Percentiles rank a stretch among this genome's conserved stretches.
These are phyloP conservation scores for Cucurbita argyrosperma DNA, from an alignment of 306 rosid genomes.

Conservation along the genomic window DNA sequence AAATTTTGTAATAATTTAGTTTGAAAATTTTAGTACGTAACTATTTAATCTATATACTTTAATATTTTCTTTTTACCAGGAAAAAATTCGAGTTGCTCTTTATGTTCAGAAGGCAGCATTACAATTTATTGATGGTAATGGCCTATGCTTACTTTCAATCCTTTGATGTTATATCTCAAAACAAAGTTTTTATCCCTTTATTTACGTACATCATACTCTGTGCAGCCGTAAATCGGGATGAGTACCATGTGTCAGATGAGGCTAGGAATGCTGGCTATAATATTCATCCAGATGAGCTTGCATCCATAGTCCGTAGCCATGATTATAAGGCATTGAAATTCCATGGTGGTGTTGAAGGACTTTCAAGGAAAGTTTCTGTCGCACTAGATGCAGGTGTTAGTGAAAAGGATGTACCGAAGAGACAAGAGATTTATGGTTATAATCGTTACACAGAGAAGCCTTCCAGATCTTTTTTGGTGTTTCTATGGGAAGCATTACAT, in stretches of 20 bases:
- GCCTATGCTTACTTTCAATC: not conserved
- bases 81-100: conserved; percentile 72
- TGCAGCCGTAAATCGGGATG: conserved; percentile 51
- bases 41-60: no score
- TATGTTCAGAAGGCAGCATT: conserved; percentile 84
- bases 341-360: conserved; percentile 45
- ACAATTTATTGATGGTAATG: conserved; percentile 74
- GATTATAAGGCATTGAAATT: conserved; percentile 26
- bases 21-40: no score
- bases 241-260: conserved; percentile 47
- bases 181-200: conserved; percentile 2
- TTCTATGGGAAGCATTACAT: conserved; percentile 84
- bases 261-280: conserved; percentile 55
- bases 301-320: conserved; percentile 54
- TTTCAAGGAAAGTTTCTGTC: conserved; percentile 40
- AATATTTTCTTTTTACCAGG: conserved; percentile 29
- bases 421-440: conserved; percentile 66
- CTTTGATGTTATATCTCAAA: not conserved
- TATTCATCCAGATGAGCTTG: conserved; percentile 82
- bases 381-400: conserved; percentile 43
- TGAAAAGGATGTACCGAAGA: conserved; percentile 23
- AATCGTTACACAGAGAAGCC: conserved; percentile 72
- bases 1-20: no score
- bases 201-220: conserved; percentile 10
- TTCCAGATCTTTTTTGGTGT: conserved; percentile 45